Base-by-base conservation (phyloP, 768 basidiomycete species). In the Collybia nuda region DNA sequence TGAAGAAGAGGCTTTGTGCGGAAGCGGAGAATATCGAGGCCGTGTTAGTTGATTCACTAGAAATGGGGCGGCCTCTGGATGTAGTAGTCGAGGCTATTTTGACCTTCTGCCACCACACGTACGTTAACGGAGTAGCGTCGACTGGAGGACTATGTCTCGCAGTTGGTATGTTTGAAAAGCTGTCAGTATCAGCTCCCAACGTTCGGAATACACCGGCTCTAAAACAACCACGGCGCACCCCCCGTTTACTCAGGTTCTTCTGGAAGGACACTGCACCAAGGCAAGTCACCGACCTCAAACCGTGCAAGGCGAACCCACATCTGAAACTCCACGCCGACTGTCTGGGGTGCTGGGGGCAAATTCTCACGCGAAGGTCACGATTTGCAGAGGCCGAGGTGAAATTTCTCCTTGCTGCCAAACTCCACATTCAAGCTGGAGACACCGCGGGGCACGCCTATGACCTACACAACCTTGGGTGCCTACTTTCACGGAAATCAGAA, bases 301-400 rank as follows among this genome's bases (percentile, higher is more conserved):
- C 32, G 14, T 32, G 32, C 32, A 32, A 32, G 14, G 32, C 2
- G 32, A 32, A 32, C 32, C 32, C 32, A 32, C 6, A 32, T 11
- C 32, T 32, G 32, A 32, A 32, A 11, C 53, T 65, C 11, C 62
- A 51, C 18, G 66, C 56, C 0, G 62, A 65, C 53, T 63, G 63
- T 41, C 44, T 63, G 2, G 66, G 66, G 5, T 64, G 64, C 50
- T 54, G 54, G 56, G 66, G 64, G 3, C 66, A 67, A 48, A 24
- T 67, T 6, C 53, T 62, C 2, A 58, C 58, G 37, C 49, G 61
- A 2, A 60, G 62, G 50, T 54, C 26, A 3, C 43, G 55, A 21
- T 57, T 60, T 35, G 48, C 53, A 1, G 54, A 60, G 43, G 64
- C 65, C 1, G 40, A 57, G 48, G 54, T 57, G 19, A 63, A 58